phyloP scores from a whole-genome alignment of 2,329 filamentous ascomycete genomes.

The Hypoxylon sp. region DNA sequence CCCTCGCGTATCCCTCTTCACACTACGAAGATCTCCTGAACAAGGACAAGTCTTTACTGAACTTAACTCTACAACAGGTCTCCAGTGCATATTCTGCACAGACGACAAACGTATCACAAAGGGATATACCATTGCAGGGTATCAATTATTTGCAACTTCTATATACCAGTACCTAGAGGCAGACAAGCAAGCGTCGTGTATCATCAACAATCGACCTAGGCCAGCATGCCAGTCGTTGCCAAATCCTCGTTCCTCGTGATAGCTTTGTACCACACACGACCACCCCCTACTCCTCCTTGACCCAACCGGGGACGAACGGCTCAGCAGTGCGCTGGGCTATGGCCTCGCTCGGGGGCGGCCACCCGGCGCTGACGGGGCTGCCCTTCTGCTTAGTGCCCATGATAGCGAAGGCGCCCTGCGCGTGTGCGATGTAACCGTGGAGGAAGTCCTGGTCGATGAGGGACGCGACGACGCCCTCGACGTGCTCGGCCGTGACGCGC shows the following conservation, averaged over 20 bases:
- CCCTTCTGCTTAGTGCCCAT: conserved; percentile 75
- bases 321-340: conserved; percentile 62
- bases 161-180: neutral
- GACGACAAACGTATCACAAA: neutral
- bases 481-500: conserved; percentile 64
- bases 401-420: conserved; percentile 79
- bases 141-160: neutral
- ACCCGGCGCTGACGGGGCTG: conserved; percentile 72
- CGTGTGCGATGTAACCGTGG: conserved; percentile 83
- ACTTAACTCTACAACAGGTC: neutral
- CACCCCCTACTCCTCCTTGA: conserved; percentile 31
- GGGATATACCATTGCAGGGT: neutral
- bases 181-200: too few species aligned
- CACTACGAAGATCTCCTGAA: too few species aligned
- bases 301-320: conserved; percentile 54
- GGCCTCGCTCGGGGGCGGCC: conserved; percentile 76
- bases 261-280: too few species aligned
- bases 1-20: too few species aligned
- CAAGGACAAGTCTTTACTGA: neutral
- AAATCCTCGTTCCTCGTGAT: neutral
- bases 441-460: conserved; percentile 83
- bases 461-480: conserved; percentile 80
- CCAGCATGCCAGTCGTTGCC: too few species aligned
- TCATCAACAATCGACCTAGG: too few species aligned
- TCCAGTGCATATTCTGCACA: neutral